phyloP scores from a whole-genome alignment of 164 flowering plant genomes.

The Piper betle region DNA sequence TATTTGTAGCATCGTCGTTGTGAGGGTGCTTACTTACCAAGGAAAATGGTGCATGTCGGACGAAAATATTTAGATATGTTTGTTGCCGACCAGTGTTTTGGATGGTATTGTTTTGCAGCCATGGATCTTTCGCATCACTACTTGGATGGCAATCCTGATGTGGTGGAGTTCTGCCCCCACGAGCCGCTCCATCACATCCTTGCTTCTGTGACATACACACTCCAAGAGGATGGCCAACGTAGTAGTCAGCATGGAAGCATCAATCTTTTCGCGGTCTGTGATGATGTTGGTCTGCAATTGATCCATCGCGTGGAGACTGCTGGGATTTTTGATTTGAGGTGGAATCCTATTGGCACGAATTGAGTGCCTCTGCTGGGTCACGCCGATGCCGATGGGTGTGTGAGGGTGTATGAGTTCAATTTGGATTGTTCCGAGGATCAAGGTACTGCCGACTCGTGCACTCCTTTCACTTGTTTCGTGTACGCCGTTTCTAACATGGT shows the following conservation, averaged over 20 bases:
- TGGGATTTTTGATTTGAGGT: conserved; percentile 85
- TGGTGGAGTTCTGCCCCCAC: conserved; percentile 87
- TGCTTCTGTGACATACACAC: conserved; percentile 77
- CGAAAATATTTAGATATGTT: neutral
- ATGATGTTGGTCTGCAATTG: conserved; percentile 28
- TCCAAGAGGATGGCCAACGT: conserved; percentile 68
- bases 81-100: neutral
- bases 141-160: conserved; percentile 83
- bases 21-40: no score
- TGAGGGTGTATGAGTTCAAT: conserved; percentile 33
- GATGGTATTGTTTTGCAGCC: conserved; percentile 1
- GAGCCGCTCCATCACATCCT: conserved; percentile 38
- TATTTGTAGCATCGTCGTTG: no score
- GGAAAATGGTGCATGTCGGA: no score
- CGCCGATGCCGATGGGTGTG: conserved; percentile 80
- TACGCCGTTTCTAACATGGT: no score
- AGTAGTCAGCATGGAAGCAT: conserved; percentile 54
- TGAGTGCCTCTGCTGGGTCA: conserved; percentile 53
- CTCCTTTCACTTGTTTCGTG: no score
- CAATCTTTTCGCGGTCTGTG: conserved; percentile 57
- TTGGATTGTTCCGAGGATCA: conserved; percentile 16
- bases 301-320: conserved; percentile 41
- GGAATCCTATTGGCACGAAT: conserved; percentile 42
- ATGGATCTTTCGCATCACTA: conserved; percentile 67
- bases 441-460: conserved; percentile 30